Evolutionary conservation across 495 filamentous ascomycete genomes (phyloP), one percentile per base, ranked within the genome.

Genomic region (Podospora australis): DNA sequence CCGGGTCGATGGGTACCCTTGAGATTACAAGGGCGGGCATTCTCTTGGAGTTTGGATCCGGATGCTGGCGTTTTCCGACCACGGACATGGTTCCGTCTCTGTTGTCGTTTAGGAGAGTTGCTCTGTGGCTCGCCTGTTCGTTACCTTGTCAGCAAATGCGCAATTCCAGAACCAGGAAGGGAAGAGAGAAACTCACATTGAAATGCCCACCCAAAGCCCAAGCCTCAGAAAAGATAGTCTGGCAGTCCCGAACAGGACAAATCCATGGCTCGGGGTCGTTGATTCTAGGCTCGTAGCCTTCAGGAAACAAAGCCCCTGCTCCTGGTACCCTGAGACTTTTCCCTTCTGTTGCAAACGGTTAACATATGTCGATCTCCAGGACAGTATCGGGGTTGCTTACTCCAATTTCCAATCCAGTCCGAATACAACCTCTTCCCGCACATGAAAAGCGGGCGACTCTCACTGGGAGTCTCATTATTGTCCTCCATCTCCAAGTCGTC

Each of bases 81-180:
- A 40, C 38, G 1, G 40, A 55, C 26, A 58, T 43, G 22, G 55
- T 44, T 0, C 57, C 57, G 17, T 60, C 47, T 0, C 23, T 7
- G 44, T 60, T 52, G 10, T 63, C 59, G 16, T 63, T 60, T 22
- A 60, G 29, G 0, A 57, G 39, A 29, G 40, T 38, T 0, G 45
- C 52, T 2, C 52, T 47, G 34, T 63, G 59, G 13, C 38, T 13
- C 4, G 36, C 9, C 56, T 56, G 14, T 0, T n/a, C n/a, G n/a
- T n/a, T n/a, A n/a, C n/a, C n/a, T n/a, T n/a, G n/a, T n/a, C n/a
- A n/a, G n/a, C n/a, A n/a, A n/a, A n/a, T n/a, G n/a, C n/a, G n/a
- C n/a, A n/a, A n/a, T n/a, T n/a, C n/a, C n/a, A n/a, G n/a, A n/a
- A n/a, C n/a, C n/a, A n/a, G n/a, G n/a, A n/a, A 41, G n/a, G 1